A percentile compares a stretch with the other conserved stretches of the same genome.
Conservation (phyloP, 176 grass and related monocot species). For the Pharus latifolius region DNA sequence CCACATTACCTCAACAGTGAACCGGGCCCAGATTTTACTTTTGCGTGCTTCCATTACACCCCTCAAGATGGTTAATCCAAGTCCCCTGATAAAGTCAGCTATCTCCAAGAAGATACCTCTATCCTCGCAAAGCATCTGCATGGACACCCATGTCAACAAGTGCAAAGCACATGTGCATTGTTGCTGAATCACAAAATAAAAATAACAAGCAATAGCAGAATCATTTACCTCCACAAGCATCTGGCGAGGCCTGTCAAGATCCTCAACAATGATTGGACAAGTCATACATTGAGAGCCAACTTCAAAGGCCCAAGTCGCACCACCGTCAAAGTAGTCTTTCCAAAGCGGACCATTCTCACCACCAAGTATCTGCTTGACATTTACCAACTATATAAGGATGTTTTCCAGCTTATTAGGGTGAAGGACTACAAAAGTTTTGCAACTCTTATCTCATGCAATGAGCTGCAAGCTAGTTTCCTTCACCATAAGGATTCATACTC, state of each 20-base stretch:
- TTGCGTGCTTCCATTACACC: conserved; percentile 70
- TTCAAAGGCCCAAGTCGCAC: conserved; percentile 84
- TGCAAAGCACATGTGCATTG: background rate
- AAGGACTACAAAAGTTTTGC: background rate
- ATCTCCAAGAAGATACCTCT: conserved; percentile 82
- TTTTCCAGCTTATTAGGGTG: background rate
- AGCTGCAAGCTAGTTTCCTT: background rate
- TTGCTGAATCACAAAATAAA: background rate
- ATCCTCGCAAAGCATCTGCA: conserved; percentile 76
- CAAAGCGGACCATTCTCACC: conserved; percentile 48
- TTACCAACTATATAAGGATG: background rate
- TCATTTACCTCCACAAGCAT: conserved; percentile 65
- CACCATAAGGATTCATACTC: background rate
- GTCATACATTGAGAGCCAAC: conserved; percentile 72
- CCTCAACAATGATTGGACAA: conserved; percentile 73
- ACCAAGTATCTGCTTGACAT: conserved; percentile 43
- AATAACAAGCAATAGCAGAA: conserved; percentile 1
- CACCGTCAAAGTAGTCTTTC: conserved; percentile 79
- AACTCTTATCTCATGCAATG: background rate
- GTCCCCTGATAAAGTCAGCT: conserved; percentile 68
- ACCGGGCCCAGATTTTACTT: conserved; percentile 78
- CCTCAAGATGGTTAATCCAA: conserved; percentile 80
- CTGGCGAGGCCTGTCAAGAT: conserved; percentile 71
- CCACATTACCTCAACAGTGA: conserved; percentile 62
- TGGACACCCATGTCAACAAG: background rate